Conservation (phyloP, 805 yeast genomes). For the Metschnikowia reukaufii region DNA sequence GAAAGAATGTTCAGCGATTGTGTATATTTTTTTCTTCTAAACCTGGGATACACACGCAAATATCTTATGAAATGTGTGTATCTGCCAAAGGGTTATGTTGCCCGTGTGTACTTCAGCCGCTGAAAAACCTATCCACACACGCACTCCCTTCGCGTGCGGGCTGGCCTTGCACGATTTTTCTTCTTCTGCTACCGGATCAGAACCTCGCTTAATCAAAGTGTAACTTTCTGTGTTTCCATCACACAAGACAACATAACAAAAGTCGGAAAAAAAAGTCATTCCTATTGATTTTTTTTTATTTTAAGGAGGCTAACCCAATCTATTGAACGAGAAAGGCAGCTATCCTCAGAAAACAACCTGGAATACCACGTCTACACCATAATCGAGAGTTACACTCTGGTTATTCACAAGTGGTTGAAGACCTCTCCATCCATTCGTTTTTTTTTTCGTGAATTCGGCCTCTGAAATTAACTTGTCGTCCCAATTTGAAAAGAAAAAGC, state of each 20-base stretch:
- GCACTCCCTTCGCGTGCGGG: constrained; percentile 7
- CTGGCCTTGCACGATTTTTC: constrained; percentile 8
- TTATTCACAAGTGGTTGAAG: background rate
- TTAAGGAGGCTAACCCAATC: background rate
- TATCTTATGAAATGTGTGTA: too few relatives aligned
- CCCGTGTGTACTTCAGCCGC: background rate
- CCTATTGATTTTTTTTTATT: background rate
- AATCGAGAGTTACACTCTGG: background rate
- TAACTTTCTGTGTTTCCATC: background rate
- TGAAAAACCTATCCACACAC: constrained; percentile 5
- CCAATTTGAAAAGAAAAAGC: too few relatives aligned
- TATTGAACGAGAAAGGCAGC: background rate
- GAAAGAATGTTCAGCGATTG: too few relatives aligned
- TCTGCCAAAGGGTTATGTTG: background rate
- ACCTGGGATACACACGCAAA: too few relatives aligned
- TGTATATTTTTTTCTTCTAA: background rate
- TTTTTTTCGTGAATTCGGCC: too few relatives aligned
- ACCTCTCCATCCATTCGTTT: background rate
- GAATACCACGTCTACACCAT: background rate
- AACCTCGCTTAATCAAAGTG: constrained; percentile 4
- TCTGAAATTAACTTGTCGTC: too few relatives aligned
- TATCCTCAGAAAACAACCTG: too few relatives aligned
- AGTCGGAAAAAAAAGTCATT: background rate
- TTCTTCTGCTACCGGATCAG: constrained; percentile 7
- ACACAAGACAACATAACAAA: background rate